Percentiles rank a stretch among this genome's conserved stretches.
These are phyloP conservation scores for Leccinum subrobustum DNA, from an alignment of 1,284 basidiomycete species.

Conservation along the genomic window DNA sequence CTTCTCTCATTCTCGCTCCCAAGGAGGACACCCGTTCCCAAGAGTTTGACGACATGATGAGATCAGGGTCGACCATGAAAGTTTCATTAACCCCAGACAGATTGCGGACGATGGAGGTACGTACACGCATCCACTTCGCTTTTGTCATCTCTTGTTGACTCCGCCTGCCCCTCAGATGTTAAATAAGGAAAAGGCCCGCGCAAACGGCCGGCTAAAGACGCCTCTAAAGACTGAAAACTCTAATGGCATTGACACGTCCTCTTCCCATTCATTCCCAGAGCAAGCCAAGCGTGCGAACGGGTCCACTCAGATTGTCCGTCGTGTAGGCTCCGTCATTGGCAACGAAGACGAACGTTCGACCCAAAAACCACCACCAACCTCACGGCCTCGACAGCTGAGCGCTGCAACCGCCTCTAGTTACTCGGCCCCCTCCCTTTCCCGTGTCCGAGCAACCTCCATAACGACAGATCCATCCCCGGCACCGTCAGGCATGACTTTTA, in stretches of 20 bases:
- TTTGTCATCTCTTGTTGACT: slow-evolving; percentile 22
- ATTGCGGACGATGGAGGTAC: slow-evolving; percentile 86
- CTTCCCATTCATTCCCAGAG: slow-evolving; percentile 19
- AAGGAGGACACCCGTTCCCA: slow-evolving; percentile 58
- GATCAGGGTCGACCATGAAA: slow-evolving; percentile 87
- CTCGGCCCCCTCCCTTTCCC: slow-evolving; percentile 22
- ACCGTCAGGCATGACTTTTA: slow-evolving; percentile 12
- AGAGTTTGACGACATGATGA: slow-evolving; percentile 90
- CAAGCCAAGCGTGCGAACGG: slow-evolving; percentile 26
- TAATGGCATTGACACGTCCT: slow-evolving; percentile 16
- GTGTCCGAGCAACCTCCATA: slow-evolving; percentile 32
- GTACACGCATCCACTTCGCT: slow-evolving; percentile 29
- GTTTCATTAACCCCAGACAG: slow-evolving; percentile 93
- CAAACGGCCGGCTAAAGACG: slow-evolving; percentile 36
- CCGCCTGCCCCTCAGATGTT: slow-evolving; percentile 44
- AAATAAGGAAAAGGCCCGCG: slow-evolving; percentile 63
- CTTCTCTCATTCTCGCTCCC: slow-evolving; percentile 7
- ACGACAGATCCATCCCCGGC: slow-evolving; percentile 27
- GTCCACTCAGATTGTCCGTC: slow-evolving; percentile 45
- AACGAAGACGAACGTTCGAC: slow-evolving; percentile 51
- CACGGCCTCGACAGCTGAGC: slow-evolving; percentile 36
- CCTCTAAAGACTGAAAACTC: slow-evolving; percentile 25
- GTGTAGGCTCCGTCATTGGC: slow-evolving; percentile 59
- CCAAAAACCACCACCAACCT: slow-evolving; percentile 28
- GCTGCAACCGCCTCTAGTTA: slow-evolving; percentile 33